Percentiles rank a stretch among this genome's conserved stretches.
Conservation (phyloP, 148 eudicot genomes). For the Selenicereus undatus region DNA sequence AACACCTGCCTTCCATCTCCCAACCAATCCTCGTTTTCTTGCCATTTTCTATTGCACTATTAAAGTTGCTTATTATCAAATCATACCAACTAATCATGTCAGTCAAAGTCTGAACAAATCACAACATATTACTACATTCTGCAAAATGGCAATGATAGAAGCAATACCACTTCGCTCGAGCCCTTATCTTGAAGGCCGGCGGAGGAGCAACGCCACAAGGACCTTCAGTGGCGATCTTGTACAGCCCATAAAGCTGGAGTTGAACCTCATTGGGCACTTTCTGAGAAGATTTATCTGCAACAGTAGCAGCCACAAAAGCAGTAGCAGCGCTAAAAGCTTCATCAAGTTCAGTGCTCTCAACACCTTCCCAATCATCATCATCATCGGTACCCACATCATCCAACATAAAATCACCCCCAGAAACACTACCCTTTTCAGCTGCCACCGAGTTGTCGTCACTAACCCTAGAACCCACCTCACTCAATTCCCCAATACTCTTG, state of each 20-base stretch:
- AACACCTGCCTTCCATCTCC: neutral
- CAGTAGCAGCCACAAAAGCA: constrained; percentile 87
- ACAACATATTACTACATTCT: neutral
- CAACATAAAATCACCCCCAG: constrained; percentile 23
- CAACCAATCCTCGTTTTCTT: neutral
- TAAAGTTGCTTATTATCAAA: neutral
- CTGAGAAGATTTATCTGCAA: constrained; percentile 50
- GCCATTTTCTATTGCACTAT: neutral
- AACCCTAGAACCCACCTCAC: constrained; percentile 35
- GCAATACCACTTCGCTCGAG: constrained; percentile 88
- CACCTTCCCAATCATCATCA: constrained; percentile 95
- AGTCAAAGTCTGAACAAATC: neutral
- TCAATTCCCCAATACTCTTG: constrained; percentile 23
- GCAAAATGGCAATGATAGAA: neutral
- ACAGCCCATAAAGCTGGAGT: constrained; percentile 78
- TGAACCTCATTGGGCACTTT: constrained; percentile 77
- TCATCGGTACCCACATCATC: constrained; percentile 29
- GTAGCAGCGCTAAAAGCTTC: constrained; percentile 97
- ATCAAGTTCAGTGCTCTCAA: constrained; percentile 92
- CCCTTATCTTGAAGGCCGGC: constrained; percentile 78
- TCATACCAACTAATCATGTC: neutral
- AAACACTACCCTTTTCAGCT: constrained; percentile 37
- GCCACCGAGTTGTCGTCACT: constrained; percentile 38
- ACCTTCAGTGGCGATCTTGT: constrained; percentile 96
- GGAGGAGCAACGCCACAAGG: constrained; percentile 80